Percentiles rank a stretch among this genome's conserved stretches.
Conservation (phyloP, 805 yeast genomes). For the Saturnispora halmiae region DNA sequence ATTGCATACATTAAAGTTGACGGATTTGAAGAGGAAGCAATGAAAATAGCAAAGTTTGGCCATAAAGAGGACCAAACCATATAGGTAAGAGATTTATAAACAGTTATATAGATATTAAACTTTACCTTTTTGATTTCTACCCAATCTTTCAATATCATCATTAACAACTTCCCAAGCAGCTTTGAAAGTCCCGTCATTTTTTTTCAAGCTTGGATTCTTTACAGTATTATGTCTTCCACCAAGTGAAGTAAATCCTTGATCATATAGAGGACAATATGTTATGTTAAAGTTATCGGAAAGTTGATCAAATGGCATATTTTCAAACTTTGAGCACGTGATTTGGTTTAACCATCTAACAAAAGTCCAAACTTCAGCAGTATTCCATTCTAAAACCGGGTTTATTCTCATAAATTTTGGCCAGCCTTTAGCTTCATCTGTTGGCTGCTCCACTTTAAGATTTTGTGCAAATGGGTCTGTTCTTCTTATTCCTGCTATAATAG, state of each 20-base stretch:
- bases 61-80: conserved; percentile 29
- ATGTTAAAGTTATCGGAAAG: conserved; percentile 3
- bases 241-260: conserved; percentile 77
- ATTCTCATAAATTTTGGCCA: conserved; percentile 86
- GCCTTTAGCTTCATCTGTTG: conserved; percentile 71
- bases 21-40: conserved; percentile 67
- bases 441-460: conserved; percentile 48
- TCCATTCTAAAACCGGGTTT: conserved; percentile 89
- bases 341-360: conserved; percentile 37
- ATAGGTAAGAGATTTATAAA: not conserved
- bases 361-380: conserved; percentile 75
- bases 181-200: conserved; percentile 20
- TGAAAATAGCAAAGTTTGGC: conserved; percentile 65
- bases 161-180: conserved; percentile 56
- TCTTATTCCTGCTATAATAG: conserved; percentile 82
- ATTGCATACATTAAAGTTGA: conserved; percentile 72
- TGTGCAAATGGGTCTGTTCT: conserved; percentile 80
- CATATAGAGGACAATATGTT: conserved; percentile 66
- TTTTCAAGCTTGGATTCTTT: conserved; percentile 54
- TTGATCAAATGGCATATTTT: not conserved
- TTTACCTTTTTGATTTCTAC: conserved; percentile 23
- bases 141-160: conserved; percentile 48
- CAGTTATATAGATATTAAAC: conserved; percentile 5
- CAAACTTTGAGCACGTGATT: conserved; percentile 29
- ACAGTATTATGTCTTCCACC: conserved; percentile 71